phyloP scores from a whole-genome alignment of 345 rosid species.

The Citropsis articulata region DNA sequence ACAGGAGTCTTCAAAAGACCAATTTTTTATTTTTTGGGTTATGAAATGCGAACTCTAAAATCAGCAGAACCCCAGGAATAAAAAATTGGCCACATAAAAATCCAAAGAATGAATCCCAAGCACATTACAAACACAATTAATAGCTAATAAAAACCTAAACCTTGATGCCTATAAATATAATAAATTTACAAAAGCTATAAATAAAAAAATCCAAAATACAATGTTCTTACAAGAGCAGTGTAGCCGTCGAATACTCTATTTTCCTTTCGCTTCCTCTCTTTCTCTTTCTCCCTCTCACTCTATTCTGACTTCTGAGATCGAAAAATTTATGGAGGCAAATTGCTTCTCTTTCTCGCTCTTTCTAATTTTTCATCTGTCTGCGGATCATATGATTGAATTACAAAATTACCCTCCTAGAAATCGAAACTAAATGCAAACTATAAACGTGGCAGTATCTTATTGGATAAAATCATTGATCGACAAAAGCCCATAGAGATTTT shows the following conservation, averaged over 20 bases:
- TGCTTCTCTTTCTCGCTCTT: not conserved
- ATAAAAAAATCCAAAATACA: not conserved
- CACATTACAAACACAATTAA: not conserved
- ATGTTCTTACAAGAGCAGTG: not conserved
- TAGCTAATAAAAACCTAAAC: not conserved
- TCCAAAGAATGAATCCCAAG: not conserved
- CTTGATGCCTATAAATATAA: not conserved
- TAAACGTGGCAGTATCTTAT: not conserved
- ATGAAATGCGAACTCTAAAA: not conserved
- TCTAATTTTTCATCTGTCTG: no score
- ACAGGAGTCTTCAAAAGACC: not conserved
- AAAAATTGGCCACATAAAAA: not conserved
- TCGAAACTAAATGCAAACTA: not conserved
- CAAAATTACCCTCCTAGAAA: not conserved
- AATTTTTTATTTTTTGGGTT: not conserved
- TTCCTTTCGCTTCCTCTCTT: not conserved
- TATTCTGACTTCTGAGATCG: conserved; percentile 11
- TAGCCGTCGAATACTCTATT: not conserved
- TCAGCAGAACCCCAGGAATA: not conserved
- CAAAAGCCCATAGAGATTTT: not conserved
- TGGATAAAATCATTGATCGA: not conserved
- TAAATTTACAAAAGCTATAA: not conserved
- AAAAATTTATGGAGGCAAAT: conserved; percentile 5
- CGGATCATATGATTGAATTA: not conserved
- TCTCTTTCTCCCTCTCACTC: not conserved